Evolutionary conservation across 2,329 filamentous ascomycete genomes (phyloP).

Genomic region (Ophiostoma triangulosporum): DNA sequence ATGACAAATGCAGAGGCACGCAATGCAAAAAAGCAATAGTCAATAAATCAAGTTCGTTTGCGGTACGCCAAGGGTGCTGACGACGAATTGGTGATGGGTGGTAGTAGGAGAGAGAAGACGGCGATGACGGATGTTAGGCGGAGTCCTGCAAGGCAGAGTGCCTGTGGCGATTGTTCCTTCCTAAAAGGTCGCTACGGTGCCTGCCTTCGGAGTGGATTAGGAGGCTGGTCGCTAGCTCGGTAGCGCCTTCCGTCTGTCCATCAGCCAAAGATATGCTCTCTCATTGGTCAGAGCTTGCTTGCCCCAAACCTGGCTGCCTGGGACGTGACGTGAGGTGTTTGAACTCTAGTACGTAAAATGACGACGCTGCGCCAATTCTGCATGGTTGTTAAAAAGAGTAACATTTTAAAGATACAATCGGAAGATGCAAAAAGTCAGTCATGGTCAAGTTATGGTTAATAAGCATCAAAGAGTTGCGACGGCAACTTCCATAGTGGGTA

Average conservation of each 20-base stretch:
- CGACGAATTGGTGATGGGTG: not conserved
- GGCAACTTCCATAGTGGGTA: not conserved
- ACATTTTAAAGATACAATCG: not conserved
- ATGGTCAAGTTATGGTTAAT: no score
- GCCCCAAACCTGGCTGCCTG: constrained; percentile 9
- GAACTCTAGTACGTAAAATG: constrained; percentile 4
- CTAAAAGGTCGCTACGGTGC: not conserved
- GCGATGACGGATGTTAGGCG: not conserved
- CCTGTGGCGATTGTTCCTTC: not conserved
- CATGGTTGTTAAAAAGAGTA: no score
- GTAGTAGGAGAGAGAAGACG: not conserved
- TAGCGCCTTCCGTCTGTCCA: constrained; percentile 7
- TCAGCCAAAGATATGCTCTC: constrained; percentile 4
- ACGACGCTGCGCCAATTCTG: constrained; percentile 7
- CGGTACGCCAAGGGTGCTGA: not conserved
- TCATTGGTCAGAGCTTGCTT: constrained; percentile 11
- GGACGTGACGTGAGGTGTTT: not conserved
- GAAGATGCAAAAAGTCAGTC: no score
- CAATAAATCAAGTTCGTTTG: not conserved
- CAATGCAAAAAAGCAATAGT: no score
- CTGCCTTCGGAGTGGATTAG: constrained; percentile 7
- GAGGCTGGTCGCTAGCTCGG: constrained; percentile 2
- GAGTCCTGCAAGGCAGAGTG: not conserved
- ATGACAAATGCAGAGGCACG: no score
- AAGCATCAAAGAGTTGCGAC: not conserved